Percentiles rank a stretch among this genome's conserved stretches.
Evolutionary conservation across 2,329 filamentous ascomycete species (phyloP).

Genomic region (Colletotrichum plurivorum): DNA sequence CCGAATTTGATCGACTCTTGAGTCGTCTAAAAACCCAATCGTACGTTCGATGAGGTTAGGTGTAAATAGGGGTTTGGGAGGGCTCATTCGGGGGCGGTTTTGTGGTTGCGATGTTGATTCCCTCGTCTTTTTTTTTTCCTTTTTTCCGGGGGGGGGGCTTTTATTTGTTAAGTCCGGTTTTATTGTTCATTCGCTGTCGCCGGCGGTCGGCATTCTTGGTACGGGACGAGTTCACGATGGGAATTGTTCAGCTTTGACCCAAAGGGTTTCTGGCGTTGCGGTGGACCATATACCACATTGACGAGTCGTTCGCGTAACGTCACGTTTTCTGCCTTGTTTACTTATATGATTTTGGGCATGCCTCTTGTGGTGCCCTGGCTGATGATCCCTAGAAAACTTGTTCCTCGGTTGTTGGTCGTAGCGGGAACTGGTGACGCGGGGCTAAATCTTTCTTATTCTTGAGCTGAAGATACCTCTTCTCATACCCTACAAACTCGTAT

Average conservation of each 20-base stretch:
- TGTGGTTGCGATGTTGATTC: neutral
- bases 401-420: neutral
- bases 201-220: slow-evolving; percentile 2
- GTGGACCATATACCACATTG: slow-evolving; percentile 40
- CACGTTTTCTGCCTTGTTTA: slow-evolving; percentile 34
- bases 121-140: neutral
- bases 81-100: slow-evolving; percentile 1
- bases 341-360: neutral
- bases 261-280: slow-evolving; percentile 38
- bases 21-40: neutral
- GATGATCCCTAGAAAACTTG: neutral
- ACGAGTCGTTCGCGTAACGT: slow-evolving; percentile 35
- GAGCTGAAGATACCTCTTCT: too few relatives aligned
- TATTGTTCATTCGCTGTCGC: neutral
- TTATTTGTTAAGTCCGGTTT: neutral
- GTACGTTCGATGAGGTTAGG: neutral
- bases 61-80: slow-evolving; percentile 33
- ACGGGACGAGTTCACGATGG: slow-evolving; percentile 26
- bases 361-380: neutral
- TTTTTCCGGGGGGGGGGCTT: neutral
- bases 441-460: too few relatives aligned
- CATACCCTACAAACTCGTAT: too few relatives aligned
- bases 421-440: neutral
- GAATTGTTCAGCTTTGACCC: slow-evolving; percentile 30
- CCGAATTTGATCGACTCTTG: neutral